Percentiles rank a stretch among this genome's conserved stretches.
phyloP scores from a whole-genome alignment of 345 rosid species.

The Noccaea bulbosa region DNA sequence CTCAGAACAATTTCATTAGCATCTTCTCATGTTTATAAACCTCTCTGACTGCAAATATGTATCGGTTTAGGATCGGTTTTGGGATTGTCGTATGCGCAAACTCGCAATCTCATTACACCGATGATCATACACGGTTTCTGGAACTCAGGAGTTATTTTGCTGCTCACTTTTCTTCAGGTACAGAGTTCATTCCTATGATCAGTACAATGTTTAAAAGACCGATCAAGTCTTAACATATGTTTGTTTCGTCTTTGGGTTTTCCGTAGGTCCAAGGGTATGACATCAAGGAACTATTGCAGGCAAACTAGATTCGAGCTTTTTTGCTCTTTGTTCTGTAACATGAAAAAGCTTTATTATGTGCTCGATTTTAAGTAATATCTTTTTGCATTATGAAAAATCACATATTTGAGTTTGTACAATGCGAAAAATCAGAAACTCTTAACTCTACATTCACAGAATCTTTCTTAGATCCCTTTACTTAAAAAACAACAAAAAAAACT shows the following conservation, averaged over 20 bases:
- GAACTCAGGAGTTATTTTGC: conserved; percentile 85
- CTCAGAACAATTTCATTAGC: conserved; percentile 9
- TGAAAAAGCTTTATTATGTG: conserved; percentile 2
- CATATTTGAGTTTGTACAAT: not conserved
- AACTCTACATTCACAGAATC: conserved; percentile 11
- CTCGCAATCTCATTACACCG: conserved; percentile 83
- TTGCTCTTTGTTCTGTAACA: conserved; percentile 21
- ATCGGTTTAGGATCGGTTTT: conserved; percentile 55
- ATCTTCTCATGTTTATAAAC: conserved; percentile 6
- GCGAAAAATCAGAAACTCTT: conserved; percentile 11
- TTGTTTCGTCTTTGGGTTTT: not conserved
- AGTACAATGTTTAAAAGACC: not conserved
- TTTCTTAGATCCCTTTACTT: conserved; percentile 11
- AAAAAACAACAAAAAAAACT: not conserved
- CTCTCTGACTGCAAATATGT: conserved; percentile 4
- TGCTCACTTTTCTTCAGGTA: conserved; percentile 93
- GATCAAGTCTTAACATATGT: conserved; percentile 5
- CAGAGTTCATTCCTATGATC: conserved; percentile 2
- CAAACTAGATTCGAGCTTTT: conserved; percentile 32
- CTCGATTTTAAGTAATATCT: not conserved
- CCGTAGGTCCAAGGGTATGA: conserved; percentile 81
- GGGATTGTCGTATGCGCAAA: conserved; percentile 89
- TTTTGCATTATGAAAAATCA: not conserved
- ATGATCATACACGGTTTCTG: conserved; percentile 83
- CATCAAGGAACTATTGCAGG: conserved; percentile 78